Conservation (phyloP, 1,284 basidiomycete species). For the Heterobasidion annosum region DNA sequence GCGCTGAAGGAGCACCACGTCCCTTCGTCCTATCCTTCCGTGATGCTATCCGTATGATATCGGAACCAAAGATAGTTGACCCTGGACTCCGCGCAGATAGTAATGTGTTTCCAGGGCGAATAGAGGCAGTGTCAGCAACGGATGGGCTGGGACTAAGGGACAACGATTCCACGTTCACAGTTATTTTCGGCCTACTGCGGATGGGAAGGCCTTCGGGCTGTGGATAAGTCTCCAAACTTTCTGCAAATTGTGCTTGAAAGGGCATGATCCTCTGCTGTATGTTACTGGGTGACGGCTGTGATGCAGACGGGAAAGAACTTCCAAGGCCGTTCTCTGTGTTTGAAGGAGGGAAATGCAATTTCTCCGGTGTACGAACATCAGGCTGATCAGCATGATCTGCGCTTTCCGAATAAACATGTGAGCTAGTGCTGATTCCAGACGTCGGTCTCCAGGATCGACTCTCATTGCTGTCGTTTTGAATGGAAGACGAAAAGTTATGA, state of each 20-base stretch:
- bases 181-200: constrained; percentile 11
- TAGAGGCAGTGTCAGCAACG: neutral
- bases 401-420: no score
- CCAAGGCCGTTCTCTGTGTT: no score
- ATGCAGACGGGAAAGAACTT: neutral
- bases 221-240: constrained; percentile 9
- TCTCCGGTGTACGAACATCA: no score
- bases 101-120: neutral
- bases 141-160: neutral
- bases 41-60: constrained; percentile 18
- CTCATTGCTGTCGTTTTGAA: no score
- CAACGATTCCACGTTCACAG: neutral
- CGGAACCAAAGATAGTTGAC: constrained; percentile 20
- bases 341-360: no score
- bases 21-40: constrained; percentile 11
- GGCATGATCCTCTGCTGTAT: constrained; percentile 12
- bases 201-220: constrained; percentile 10
- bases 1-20: constrained; percentile 7
- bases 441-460: no score
- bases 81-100: neutral
- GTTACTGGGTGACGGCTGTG: neutral
- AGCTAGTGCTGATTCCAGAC: no score
- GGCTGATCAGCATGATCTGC: no score
- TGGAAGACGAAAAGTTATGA: no score
- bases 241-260: constrained; percentile 14